Evolutionary conservation across 257 asterid species (phyloP).

Genomic region (Handroanthus guayacan): DNA sequence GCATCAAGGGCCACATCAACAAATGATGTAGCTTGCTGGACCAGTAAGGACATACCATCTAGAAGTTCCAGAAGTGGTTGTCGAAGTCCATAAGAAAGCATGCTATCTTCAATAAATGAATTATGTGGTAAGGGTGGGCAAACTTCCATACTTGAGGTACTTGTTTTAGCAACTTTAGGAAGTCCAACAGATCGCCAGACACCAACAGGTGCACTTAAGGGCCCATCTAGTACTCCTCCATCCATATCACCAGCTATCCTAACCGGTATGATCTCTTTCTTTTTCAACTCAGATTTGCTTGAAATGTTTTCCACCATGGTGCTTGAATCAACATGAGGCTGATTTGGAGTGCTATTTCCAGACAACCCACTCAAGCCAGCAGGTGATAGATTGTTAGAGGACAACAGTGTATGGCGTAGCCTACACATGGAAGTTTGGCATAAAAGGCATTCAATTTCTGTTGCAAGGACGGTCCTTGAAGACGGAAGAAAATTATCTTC

Average conservation of each 20-base stretch:
- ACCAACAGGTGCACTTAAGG: conserved; percentile 87
- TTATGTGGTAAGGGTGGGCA: conserved; percentile 69
- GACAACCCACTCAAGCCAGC: conserved; percentile 67
- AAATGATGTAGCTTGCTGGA: conserved; percentile 97
- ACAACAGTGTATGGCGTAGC: conserved; percentile 74
- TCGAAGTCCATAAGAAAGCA: conserved; percentile 89
- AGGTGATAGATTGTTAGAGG: conserved; percentile 58
- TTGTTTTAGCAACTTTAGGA: conserved; percentile 72
- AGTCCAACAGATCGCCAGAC: conserved; percentile 95
- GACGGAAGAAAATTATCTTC: conserved; percentile 66
- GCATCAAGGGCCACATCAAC: conserved; percentile 97
- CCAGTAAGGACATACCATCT: conserved; percentile 92
- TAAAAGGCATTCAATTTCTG: conserved; percentile 85
- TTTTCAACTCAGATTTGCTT: conserved; percentile 73
- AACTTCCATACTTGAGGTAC: conserved; percentile 70
- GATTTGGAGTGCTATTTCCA: conserved; percentile 60
- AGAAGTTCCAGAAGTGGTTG: conserved; percentile 98
- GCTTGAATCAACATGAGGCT: conserved; percentile 70
- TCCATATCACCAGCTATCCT: conserved; percentile 97
- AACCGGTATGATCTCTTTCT: conserved; percentile 83
- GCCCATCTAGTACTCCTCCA: conserved; percentile 81
- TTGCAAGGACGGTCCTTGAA: conserved; percentile 75
- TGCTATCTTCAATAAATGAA: conserved; percentile 87
- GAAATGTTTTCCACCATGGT: conserved; percentile 64
- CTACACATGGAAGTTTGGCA: conserved; percentile 97